Base-by-base conservation (phyloP, 331 rosid genomes). In the Malus hybrid region DNA sequence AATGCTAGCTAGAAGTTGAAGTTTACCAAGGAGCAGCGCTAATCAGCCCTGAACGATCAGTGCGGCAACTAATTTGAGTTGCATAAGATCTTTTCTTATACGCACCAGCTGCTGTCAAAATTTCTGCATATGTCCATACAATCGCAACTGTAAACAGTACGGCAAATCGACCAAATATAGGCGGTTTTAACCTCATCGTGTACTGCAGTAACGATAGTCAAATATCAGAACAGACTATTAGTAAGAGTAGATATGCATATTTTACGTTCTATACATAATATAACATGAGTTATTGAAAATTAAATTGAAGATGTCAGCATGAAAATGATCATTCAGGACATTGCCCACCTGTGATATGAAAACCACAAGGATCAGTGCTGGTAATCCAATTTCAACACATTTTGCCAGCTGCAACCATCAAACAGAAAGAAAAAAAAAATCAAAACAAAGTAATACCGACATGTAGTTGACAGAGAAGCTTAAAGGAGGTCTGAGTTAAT, bases 351-450 rank as follows among this genome's bases (percentile, higher is more conserved):
- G 96, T 62, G 97, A 90, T 28, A 94, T 68, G 52, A 94, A 24
- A 56, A 94, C 64, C 82, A 94, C 70, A 48, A 90, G 85, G 65
- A 88, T 69, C 87, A 91, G 81, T 66, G 96, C 87, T 50, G 97
- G 97, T 31, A 94, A 94, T 79, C 99, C 99, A 70, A 94, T 70
- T 84, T 94, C 99, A 86, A 94, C 81, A 80, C 99, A 94, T 33
- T 80, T 80, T 59, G 90, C 95, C 83, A 94, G 74, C 99, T 94
- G 63, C 81, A 87, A 50, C 61, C 84, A 81, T 77, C 70, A 77
- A 75, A 72, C 28, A 70, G 10, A 54, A 12, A 68, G 27, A 7
- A 19, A 57, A 7, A 34, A 4, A 32, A 28, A 34, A 0, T 59
- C 69, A 73, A 59, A 70, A 29, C 81, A 62, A 79, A 32, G 48